phyloP scores from a whole-genome alignment of 768 basidiomycete genomes.

The Hypsizygus marmoreus region DNA sequence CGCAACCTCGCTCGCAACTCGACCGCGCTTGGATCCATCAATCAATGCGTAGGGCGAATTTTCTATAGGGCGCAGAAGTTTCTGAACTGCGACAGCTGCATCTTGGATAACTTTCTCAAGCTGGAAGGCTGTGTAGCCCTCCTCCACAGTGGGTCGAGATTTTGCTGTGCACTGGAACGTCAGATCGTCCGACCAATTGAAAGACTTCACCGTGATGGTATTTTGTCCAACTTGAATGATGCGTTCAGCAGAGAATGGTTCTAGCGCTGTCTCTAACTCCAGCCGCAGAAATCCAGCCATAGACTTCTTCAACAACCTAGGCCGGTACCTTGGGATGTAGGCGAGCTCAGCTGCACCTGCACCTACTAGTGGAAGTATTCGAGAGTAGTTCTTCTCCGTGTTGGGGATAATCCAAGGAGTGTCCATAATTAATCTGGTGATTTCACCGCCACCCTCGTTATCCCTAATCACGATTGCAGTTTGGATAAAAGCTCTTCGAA shows the following conservation, averaged over 20 bases:
- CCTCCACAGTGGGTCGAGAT: too few relatives aligned
- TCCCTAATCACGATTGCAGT: not conserved
- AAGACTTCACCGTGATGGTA: not conserved
- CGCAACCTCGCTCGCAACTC: too few relatives aligned
- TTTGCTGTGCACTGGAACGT: too few relatives aligned
- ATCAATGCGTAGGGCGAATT: too few relatives aligned
- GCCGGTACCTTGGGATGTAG: not conserved
- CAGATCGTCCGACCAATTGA: not conserved
- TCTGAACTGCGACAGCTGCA: too few relatives aligned
- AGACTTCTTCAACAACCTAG: not conserved
- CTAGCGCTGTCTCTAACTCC: not conserved
- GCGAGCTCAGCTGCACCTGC: not conserved
- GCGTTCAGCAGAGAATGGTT: not conserved
- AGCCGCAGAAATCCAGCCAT: not conserved
- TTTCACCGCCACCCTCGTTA: not conserved
- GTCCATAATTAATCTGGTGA: not conserved
- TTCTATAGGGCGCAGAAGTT: too few relatives aligned
- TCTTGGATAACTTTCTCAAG: too few relatives aligned
- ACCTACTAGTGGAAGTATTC: not conserved
- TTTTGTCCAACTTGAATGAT: not conserved
- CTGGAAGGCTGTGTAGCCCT: too few relatives aligned
- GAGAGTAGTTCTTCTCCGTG: not conserved
- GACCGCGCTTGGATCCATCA: too few relatives aligned
- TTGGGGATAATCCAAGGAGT: not conserved
- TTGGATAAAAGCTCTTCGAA: not conserved